Base-by-base conservation (phyloP, 139 green algal genomes). In the Chlamydomonas incerta region DNA sequence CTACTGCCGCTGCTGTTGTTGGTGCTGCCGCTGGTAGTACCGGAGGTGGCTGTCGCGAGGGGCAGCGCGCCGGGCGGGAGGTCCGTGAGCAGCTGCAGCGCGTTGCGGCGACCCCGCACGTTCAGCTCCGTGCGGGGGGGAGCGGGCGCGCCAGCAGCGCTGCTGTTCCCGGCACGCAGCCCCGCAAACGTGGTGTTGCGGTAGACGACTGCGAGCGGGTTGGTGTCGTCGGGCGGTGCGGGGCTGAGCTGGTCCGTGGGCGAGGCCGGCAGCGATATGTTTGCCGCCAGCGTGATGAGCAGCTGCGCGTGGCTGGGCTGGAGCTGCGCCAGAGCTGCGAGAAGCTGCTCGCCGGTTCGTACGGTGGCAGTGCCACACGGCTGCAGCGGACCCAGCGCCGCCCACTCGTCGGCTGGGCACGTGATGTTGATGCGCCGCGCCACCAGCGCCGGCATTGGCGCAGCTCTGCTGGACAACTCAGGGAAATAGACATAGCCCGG, bases 381-480 rank as follows among this genome's bases (percentile, higher is more conserved):
- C 33, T 33, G 74, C 57, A 81, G 57, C 20, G 20, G 50, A 17
- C 33, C 23, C 0, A 72, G 58, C 2, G 74, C 35, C 26, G 58
- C 35, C 74, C 74, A 82, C 10, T 68, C 34, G 15, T 28, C 34
- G 24, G 29, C 24, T 11, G 58, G 35, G 58, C 74, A 82, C 23
- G 58, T 82, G 24, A 82, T 60, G 34, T 71, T 82, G 23, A 82
- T 35, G 58, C 74, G 74, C 34, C n/a, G n/a, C n/a, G n/a, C 2
- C 0, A 23, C 55, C 74, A 11, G 58, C 21, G 34, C 26, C 20
- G 74, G 35, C 6, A 18, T 20, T 5, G 34, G 58, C 34, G n/a
- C n/a, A n/a, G n/a, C n/a, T n/a, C n/a, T n/a, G 58, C 58, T 47
- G 35, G 28, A 3, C 10, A 82, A 35, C 6, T 13, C 3, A 4